phyloP scores from a whole-genome alignment of 345 rosid species.

The Acer saccharum region DNA sequence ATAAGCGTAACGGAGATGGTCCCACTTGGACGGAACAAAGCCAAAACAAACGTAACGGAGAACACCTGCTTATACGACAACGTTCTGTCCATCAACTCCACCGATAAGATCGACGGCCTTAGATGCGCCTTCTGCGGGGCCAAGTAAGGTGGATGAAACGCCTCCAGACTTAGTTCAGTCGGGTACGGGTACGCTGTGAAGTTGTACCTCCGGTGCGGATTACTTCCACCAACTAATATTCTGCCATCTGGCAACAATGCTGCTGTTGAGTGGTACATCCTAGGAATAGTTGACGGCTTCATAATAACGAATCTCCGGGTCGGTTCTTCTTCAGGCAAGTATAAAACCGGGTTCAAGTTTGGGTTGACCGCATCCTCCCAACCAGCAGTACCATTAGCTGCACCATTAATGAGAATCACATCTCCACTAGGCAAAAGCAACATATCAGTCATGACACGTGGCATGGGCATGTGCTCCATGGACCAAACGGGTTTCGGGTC shows the following conservation, averaged over 20 bases:
- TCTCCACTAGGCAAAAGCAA: constrained; percentile 60
- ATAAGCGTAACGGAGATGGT: constrained; percentile 43
- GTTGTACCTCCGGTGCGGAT: constrained; percentile 68
- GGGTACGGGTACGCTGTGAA: constrained; percentile 67
- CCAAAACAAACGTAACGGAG: constrained; percentile 42
- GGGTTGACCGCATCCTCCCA: constrained; percentile 76
- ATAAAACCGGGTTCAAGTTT: constrained; percentile 66
- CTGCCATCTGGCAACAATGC: constrained; percentile 74
- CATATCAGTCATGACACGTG: constrained; percentile 82
- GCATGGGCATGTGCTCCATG: constrained; percentile 80
- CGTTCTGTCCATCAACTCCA: constrained; percentile 41
- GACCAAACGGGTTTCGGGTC: constrained; percentile 66
- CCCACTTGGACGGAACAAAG: constrained; percentile 22
- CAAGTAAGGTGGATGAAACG: constrained; percentile 68
- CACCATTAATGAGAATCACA: constrained; percentile 71
- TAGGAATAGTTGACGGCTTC: constrained; percentile 45
- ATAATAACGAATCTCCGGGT: constrained; percentile 56
- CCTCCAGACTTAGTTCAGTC: constrained; percentile 82
- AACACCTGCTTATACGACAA: constrained; percentile 41
- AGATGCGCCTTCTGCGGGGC: constrained; percentile 35
- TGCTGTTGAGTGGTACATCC: constrained; percentile 86
- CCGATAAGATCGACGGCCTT: constrained; percentile 60
- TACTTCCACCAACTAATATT: constrained; percentile 84
- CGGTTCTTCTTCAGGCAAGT: constrained; percentile 50
- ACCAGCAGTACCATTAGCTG: constrained; percentile 77